Percentiles rank a stretch among this genome's conserved stretches.
phyloP scores from a whole-genome alignment of 345 rosid species.

The Syzygium jambos region DNA sequence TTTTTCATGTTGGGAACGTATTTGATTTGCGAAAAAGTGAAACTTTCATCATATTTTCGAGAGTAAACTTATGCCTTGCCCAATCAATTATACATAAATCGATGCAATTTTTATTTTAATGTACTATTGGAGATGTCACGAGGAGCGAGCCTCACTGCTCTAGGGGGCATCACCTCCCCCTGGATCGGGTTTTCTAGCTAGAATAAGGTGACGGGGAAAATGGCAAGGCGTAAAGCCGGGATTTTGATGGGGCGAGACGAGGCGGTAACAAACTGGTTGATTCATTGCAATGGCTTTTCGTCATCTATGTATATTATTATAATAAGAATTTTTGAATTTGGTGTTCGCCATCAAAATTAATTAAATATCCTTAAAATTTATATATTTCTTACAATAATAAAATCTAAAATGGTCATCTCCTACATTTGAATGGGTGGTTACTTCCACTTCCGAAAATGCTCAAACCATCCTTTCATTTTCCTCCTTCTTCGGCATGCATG shows the following conservation, averaged over 20 bases:
- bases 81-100: too few species aligned
- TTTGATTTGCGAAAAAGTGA: background rate
- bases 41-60: background rate
- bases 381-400: accelerated
- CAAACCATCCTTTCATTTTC: background rate
- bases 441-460: background rate
- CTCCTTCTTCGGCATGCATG: background rate
- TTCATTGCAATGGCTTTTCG: accelerated
- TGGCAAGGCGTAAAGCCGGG: too few species aligned
- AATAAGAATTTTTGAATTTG: background rate
- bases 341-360: accelerated
- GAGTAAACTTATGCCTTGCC: too few species aligned
- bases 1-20: background rate
- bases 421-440: background rate
- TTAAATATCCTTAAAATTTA: too few species aligned
- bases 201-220: too few species aligned
- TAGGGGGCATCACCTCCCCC: too few species aligned
- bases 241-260: background rate
- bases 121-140: too few species aligned
- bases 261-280: background rate
- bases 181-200: too few species aligned
- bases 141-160: too few species aligned
- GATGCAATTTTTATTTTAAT: too few species aligned
- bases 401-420: accelerated
- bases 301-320: background rate